These are phyloP conservation scores for Ziziphus jujuba DNA, from an alignment of 306 rosid genomes.

Conservation along the genomic window DNA sequence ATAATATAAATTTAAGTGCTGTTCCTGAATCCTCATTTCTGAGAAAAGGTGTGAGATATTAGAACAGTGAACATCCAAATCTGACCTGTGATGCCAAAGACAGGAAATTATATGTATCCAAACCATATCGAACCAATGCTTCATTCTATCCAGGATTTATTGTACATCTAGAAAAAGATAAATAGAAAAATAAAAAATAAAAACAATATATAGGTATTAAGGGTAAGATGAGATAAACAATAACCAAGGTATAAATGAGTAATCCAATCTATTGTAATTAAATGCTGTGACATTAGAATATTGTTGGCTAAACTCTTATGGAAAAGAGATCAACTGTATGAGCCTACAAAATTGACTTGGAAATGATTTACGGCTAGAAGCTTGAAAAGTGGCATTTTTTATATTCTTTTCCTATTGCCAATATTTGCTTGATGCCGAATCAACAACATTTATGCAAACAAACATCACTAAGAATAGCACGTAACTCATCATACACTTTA, in stretches of 20 bases:
- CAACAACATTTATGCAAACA: too few species aligned
- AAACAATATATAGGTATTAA: too few species aligned
- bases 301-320: neutral
- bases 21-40: too few species aligned
- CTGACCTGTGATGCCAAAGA: conserved; percentile 85
- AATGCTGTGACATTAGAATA: too few species aligned
- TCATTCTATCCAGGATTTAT: conserved; percentile 99
- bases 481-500: too few species aligned
- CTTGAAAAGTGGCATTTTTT: too few species aligned
- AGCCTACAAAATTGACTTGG: neutral
- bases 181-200: too few species aligned
- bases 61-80: conserved; percentile 17
- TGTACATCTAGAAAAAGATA: conserved; percentile 80
- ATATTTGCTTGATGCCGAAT: too few species aligned
- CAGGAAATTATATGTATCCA: conserved; percentile 78
- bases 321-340: neutral
- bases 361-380: too few species aligned
- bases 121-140: conserved; percentile 88
- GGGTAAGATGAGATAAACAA: conserved; percentile 3
- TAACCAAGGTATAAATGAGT: neutral
- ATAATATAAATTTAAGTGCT: too few species aligned
- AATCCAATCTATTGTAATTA: neutral
- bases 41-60: neutral
- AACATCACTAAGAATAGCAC: too few species aligned
- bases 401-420: too few species aligned